A percentile compares a stretch with the other conserved stretches of the same genome.
Evolutionary conservation across 1,284 basidiomycete genomes (phyloP).

Genomic region (Trametes sp.): DNA sequence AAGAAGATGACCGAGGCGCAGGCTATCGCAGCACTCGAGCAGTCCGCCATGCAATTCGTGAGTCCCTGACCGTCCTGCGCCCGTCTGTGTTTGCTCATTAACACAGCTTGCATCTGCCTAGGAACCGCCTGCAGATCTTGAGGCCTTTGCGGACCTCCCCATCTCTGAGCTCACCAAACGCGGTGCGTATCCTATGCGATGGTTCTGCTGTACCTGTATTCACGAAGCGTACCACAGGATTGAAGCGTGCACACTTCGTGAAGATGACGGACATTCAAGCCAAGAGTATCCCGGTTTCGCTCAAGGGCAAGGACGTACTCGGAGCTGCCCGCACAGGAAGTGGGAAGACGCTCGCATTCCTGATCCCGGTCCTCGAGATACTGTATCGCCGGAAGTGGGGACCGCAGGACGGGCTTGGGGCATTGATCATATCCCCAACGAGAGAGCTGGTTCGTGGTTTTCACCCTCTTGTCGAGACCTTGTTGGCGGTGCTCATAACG

Average conservation of each 20-base stretch:
- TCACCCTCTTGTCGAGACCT: background rate
- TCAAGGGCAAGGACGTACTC: slow-evolving; percentile 76
- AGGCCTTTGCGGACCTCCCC: slow-evolving; percentile 71
- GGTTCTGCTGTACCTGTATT: background rate
- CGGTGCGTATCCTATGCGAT: slow-evolving; percentile 49
- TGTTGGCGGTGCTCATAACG: background rate
- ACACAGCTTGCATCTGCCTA: slow-evolving; percentile 40
- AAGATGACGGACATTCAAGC: slow-evolving; percentile 88
- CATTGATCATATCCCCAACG: slow-evolving; percentile 94
- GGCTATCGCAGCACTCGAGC: slow-evolving; percentile 61
- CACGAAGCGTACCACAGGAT: slow-evolving; percentile 52
- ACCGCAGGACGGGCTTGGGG: slow-evolving; percentile 86
- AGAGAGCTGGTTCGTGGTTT: slow-evolving; percentile 83
- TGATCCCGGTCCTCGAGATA: slow-evolving; percentile 80
- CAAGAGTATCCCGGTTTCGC: slow-evolving; percentile 65
- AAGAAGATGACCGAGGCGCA: slow-evolving; percentile 61
- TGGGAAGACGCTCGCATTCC: slow-evolving; percentile 86
- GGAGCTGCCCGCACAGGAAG: slow-evolving; percentile 85
- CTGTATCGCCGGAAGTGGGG: slow-evolving; percentile 83
- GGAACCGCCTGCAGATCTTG: slow-evolving; percentile 56
- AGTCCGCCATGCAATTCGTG: slow-evolving; percentile 63
- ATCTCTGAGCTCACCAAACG: slow-evolving; percentile 74
- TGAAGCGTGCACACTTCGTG: slow-evolving; percentile 87
- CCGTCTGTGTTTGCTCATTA: slow-evolving; percentile 26
- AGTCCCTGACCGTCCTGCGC: slow-evolving; percentile 37